Evolutionary conservation across 208 protist species (phyloP), one percentile per base, ranked within the genome.

Genomic region (Trypanosoma rangeli): DNA sequence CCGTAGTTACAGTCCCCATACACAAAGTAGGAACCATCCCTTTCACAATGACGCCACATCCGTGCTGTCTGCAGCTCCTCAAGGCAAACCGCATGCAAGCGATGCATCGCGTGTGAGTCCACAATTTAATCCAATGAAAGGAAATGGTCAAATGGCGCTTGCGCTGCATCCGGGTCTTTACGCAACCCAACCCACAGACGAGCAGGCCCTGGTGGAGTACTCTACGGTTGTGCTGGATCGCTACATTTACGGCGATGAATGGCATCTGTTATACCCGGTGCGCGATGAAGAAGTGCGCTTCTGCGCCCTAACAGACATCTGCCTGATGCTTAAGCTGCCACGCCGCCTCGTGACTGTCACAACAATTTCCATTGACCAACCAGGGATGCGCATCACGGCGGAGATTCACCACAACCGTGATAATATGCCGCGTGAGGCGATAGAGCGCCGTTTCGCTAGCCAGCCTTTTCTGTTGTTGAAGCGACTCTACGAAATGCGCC

Each of bases 191-290:
- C 1, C 9, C 29, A 20, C 33, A 29, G 54, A 64, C 33, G 56
- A 59, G 9, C 50, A 65, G 5, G 37, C 86, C 26, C 81, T 91
- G 53, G 73, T 69, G 46, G 84, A 92, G 46, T 75, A 85, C 37
- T 59, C 69, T 60, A 78, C 66, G 28, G 73, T 76, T 65, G 83
- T 87, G 64, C 56, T 93, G 28, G 85, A 90, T 66, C 90, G 87
- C 73, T 89, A 93, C 74, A 76, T 95, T 56, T 89, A 81, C 57
- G 90, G 90, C 10, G 82, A 83, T 57, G 87, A 90, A 68, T 95
- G 90, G 87, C 5, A 39, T 24, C 74, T 78, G 48, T 24, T 93
- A 28, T 92, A 86, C 74, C 90, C 90, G 13, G 59, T 58, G 24
- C 82, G 82, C 46, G 83, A 89, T 68, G 65, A 42, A 22, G 82